Evolutionary conservation across 106 monocot species (phyloP), one percentile per base, ranked within the genome.

Genomic region (Dendrobium chrysotoxum): DNA sequence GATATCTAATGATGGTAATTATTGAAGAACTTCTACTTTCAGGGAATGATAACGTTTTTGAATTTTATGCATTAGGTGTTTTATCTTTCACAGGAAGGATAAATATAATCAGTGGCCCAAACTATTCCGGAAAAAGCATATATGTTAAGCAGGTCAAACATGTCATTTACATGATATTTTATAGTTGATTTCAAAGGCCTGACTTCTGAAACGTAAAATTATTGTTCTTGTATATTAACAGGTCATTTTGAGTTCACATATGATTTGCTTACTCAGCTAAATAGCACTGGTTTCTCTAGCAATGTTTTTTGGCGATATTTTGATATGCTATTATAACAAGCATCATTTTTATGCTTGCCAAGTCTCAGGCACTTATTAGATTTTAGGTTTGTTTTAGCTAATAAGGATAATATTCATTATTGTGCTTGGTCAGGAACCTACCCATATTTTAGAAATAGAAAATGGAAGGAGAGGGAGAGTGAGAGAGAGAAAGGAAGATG

Each of bases 71-170:
- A 21, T 83, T 53, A 44, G 28, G 12, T 83, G 21, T 25, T 28
- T 75, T 82, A 20, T 85, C 75, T 78, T 75, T 86, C 7, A 5
- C 86, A 98, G 97, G 94, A 31, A 85, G 95, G 83, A 88, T 99
- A 75, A 88, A 99, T 55, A 87, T 99, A 45, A 93, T 99, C 58
- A 91, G 91, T 81, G 99, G 99, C 53, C 99, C 99, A 68, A 99
- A 99, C 79, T 99, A 91, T 88, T 99, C 99, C 4, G 99, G 99
- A 47, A 99, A 99, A 85, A 99, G 99, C 88, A 93, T 99, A 80
- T 99, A 99, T 81, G 84, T 95, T 67, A 99, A 99, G 77, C 99
- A 99, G 99, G 97, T 92, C 39, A 80, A 76, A 71, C 61, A 75
- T 76, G 21, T 81, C 7, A 75, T 15, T 81, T 64, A 75, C 0